Conservation (phyloP, 202 grass and related monocot genomes). For the Hordeum pubiflorum region DNA sequence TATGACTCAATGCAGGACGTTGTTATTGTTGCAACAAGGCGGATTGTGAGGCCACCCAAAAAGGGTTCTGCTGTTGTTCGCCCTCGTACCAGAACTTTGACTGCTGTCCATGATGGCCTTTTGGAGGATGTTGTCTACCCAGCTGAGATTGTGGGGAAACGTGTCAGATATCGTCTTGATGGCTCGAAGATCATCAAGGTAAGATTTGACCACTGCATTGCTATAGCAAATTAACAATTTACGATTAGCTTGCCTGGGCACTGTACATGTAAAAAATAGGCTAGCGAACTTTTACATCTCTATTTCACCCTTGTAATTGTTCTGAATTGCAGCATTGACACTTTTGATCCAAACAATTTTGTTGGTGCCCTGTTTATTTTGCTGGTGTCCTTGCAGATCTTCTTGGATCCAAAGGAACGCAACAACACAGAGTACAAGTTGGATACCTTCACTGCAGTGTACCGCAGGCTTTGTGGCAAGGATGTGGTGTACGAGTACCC, state of each 20-base stretch:
- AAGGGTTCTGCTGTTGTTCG: conserved; percentile 60
- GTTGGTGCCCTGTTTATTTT: background rate
- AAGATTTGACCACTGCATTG: background rate
- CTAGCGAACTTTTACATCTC: background rate
- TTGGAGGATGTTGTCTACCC: conserved; percentile 74
- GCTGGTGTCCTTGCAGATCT: conserved; percentile 35
- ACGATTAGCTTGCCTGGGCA: background rate
- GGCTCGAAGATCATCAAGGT: conserved; percentile 72
- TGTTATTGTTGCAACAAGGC: conserved; percentile 54
- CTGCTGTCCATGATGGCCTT: conserved; percentile 64
- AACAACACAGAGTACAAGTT: conserved; percentile 75
- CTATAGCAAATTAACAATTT: background rate
- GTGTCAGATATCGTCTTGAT: conserved; percentile 62
- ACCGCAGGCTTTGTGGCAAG: conserved; percentile 66
- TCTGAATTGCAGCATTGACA: no score
- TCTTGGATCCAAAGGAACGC: conserved; percentile 69
- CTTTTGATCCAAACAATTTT: background rate
- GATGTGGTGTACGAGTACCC: conserved; percentile 63
- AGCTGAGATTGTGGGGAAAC: conserved; percentile 71
- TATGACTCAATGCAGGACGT: conserved; percentile 44
- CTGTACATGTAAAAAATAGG: background rate
- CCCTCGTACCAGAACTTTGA: conserved; percentile 61
- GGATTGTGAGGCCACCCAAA: conserved; percentile 61
- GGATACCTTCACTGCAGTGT: conserved; percentile 61
- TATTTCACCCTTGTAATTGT: background rate